Evolutionary conservation across 2,329 filamentous ascomycete species (phyloP).

Genomic region (Stachybotrys echinatus): DNA sequence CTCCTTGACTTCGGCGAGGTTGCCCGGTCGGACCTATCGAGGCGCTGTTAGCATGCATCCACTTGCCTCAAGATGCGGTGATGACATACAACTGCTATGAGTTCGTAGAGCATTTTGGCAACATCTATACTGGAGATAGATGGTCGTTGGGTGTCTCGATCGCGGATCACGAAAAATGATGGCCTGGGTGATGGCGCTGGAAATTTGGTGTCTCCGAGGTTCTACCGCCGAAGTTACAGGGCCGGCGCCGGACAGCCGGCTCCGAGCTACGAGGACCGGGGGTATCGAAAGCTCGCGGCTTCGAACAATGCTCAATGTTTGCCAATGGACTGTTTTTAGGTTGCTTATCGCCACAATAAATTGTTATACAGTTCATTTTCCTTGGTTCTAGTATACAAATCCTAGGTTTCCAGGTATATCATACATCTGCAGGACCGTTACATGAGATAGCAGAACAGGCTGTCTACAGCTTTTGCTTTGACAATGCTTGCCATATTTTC

Average conservation of each 20-base stretch:
- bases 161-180: background rate
- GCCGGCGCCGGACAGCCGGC: background rate
- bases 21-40: constrained; percentile 81
- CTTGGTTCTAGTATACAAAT: too few species aligned
- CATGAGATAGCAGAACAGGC: too few species aligned
- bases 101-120: constrained; percentile 83
- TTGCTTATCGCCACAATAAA: too few species aligned
- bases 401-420: too few species aligned
- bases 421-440: background rate
- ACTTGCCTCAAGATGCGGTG: background rate
- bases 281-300: background rate
- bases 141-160: background rate
- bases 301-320: background rate
- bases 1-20: constrained; percentile 90
- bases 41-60: constrained; percentile 9
- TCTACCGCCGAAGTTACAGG: background rate
- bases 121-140: constrained; percentile 16
- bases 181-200: background rate
- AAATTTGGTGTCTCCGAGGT: constrained; percentile 6
- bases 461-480: constrained; percentile 41
- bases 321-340: too few species aligned
- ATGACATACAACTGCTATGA: constrained; percentile 81
- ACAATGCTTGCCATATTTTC: constrained; percentile 55
- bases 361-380: too few species aligned
- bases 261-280: background rate